A percentile compares a stretch with the other conserved stretches of the same genome.
phyloP scores from a whole-genome alignment of 805 yeast species.

The Grigorovia humatica region DNA sequence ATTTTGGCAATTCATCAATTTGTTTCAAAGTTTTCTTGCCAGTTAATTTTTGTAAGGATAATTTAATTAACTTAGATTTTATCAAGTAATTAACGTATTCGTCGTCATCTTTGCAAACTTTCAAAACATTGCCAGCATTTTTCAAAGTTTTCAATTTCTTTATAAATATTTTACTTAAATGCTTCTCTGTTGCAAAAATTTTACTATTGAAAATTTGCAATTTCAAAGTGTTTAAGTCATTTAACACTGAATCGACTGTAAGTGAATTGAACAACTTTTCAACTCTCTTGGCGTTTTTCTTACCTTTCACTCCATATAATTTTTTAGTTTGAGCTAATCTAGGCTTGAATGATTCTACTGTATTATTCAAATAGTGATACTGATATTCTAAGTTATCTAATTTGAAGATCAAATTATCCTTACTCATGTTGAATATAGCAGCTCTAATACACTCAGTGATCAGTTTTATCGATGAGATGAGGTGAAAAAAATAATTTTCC shows the following conservation, averaged over 20 bases:
- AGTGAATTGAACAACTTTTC: conserved; percentile 13
- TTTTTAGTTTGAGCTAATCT: conserved; percentile 24
- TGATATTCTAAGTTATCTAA: conserved; percentile 29
- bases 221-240: conserved; percentile 14
- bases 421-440: conserved; percentile 17
- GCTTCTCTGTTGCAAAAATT: conserved; percentile 18
- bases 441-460: too few species aligned
- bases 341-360: conserved; percentile 23
- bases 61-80: conserved; percentile 20
- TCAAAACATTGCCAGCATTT: conserved; percentile 1
- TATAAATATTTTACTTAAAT: conserved; percentile 8
- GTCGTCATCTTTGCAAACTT: conserved; percentile 7
- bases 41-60: conserved; percentile 13
- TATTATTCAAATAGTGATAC: conserved; percentile 20
- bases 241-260: conserved; percentile 7
- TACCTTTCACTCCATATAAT: conserved; percentile 26
- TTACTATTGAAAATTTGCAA: conserved; percentile 22
- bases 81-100: conserved; percentile 16
- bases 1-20: conserved; percentile 12
- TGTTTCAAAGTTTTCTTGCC: conserved; percentile 7
- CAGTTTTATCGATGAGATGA: background rate
- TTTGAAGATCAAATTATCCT: conserved; percentile 26
- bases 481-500: background rate
- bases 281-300: conserved; percentile 20
- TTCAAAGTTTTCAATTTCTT: conserved; percentile 9